Conservation (phyloP, 2,329 filamentous ascomycete species). For the Acrodontium crateriforme region DNA sequence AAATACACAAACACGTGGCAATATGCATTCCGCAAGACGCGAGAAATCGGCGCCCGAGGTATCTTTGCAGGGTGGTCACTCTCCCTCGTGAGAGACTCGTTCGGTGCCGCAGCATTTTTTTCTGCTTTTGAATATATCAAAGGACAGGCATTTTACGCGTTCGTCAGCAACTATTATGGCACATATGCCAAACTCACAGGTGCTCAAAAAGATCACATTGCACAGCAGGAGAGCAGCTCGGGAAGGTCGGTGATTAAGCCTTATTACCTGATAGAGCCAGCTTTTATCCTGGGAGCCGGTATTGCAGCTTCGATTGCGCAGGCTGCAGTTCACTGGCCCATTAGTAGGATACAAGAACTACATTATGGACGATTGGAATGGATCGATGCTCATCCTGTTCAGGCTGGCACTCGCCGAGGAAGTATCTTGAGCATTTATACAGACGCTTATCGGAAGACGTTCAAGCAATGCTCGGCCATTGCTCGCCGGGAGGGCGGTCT, state of each 20-base stretch:
- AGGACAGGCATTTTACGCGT: conserved; percentile 57
- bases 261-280: conserved; percentile 62
- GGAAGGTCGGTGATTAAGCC: conserved; percentile 44
- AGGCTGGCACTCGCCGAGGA: conserved; percentile 27
- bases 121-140: conserved; percentile 64
- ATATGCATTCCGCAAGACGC: conserved; percentile 52
- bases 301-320: conserved; percentile 54
- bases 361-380: conserved; percentile 62
- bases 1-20: conserved; percentile 56
- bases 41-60: conserved; percentile 57
- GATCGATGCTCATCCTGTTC: conserved; percentile 44
- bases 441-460: conserved; percentile 56
- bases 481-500: conserved; percentile 46
- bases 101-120: conserved; percentile 61
- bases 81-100: conserved; percentile 53
- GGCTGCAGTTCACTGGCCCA: conserved; percentile 56
- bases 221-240: conserved; percentile 9
- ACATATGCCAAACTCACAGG: conserved; percentile 21
- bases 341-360: conserved; percentile 55
- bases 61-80: conserved; percentile 63
- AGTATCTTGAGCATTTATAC: conserved; percentile 53
- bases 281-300: conserved; percentile 56
- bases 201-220: conserved; percentile 18
- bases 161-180: conserved; percentile 57
- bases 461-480: conserved; percentile 43